phyloP scores from a whole-genome alignment of 139 green algal species.

The Chlorella sorokiniana region DNA sequence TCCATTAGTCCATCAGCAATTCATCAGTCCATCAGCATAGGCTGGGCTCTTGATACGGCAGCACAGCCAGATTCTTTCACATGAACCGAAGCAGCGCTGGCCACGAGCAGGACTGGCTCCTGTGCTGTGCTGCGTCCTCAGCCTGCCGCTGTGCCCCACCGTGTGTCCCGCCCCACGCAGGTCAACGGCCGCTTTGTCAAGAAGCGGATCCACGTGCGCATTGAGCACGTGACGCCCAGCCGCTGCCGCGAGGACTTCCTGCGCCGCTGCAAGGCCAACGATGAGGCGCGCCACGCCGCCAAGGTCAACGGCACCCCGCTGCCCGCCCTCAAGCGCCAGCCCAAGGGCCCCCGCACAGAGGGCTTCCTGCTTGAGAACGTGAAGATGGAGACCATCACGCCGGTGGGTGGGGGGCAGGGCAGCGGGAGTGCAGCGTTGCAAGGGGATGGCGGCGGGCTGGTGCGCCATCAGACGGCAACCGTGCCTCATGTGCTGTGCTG shows the following conservation, averaged over 20 bases:
- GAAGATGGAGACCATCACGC: constrained; percentile 89
- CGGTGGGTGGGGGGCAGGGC: too few species aligned
- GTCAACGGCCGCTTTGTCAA: constrained; percentile 87
- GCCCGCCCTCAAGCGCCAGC: constrained; percentile 74
- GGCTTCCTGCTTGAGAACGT: constrained; percentile 85
- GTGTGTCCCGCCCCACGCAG: constrained; percentile 56
- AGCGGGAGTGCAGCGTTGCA: too few species aligned
- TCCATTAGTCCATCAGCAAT: too few species aligned
- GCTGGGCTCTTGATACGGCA: too few species aligned
- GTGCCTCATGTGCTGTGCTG: background rate
- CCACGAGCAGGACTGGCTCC: too few species aligned
- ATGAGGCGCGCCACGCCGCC: constrained; percentile 78
- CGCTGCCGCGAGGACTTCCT: constrained; percentile 98
- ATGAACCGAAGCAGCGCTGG: too few species aligned
- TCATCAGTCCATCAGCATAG: too few species aligned
- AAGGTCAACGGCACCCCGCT: constrained; percentile 56
- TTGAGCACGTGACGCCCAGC: constrained; percentile 94
- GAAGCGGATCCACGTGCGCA: constrained; percentile 97
- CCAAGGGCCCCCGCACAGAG: constrained; percentile 68
- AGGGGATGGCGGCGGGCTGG: background rate
- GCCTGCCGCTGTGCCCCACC: background rate
- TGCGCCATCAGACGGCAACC: background rate
- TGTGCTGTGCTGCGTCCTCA: background rate
- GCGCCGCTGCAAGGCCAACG: constrained; percentile 79
- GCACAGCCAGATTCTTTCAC: too few species aligned